Evolutionary conservation across 768 basidiomycete genomes (phyloP).

Genomic region (Galerina marginata): DNA sequence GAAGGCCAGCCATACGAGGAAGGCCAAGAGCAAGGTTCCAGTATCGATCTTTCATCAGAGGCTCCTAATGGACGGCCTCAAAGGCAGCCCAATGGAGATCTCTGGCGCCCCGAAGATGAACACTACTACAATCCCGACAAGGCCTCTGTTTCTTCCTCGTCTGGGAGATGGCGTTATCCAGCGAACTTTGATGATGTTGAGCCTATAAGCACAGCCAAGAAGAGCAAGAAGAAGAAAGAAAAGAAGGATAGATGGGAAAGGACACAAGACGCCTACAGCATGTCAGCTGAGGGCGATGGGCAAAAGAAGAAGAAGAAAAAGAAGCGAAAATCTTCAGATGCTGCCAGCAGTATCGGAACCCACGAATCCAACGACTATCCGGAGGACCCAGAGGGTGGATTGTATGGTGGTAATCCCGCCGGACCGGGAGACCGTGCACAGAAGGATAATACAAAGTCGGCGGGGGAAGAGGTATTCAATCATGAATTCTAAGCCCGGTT

Average conservation of each 20-base stretch:
- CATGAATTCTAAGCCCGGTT: constrained; percentile 17
- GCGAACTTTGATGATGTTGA: constrained; percentile 79
- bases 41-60: constrained; percentile 42
- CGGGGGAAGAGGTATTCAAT: constrained; percentile 16
- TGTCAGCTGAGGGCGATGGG: constrained; percentile 44
- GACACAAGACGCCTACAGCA: constrained; percentile 82
- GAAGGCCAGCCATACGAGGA: constrained; percentile 79
- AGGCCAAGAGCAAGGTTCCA: constrained; percentile 68
- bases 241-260: constrained; percentile 90
- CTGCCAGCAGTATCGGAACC: constrained; percentile 40
- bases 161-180: constrained; percentile 83
- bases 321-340: constrained; percentile 52
- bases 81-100: constrained; percentile 52
- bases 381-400: constrained; percentile 75
- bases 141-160: constrained; percentile 42
- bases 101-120: constrained; percentile 82
- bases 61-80: constrained; percentile 29
- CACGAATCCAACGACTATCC: constrained; percentile 59
- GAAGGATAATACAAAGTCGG: neutral
- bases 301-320: constrained; percentile 64
- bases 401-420: constrained; percentile 49
- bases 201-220: constrained; percentile 41
- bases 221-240: constrained; percentile 66
- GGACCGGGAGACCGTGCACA: neutral
- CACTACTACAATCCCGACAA: constrained; percentile 63